Conservation (phyloP, 495 filamentous ascomycete genomes). For the Aspergillus sparsus region DNA sequence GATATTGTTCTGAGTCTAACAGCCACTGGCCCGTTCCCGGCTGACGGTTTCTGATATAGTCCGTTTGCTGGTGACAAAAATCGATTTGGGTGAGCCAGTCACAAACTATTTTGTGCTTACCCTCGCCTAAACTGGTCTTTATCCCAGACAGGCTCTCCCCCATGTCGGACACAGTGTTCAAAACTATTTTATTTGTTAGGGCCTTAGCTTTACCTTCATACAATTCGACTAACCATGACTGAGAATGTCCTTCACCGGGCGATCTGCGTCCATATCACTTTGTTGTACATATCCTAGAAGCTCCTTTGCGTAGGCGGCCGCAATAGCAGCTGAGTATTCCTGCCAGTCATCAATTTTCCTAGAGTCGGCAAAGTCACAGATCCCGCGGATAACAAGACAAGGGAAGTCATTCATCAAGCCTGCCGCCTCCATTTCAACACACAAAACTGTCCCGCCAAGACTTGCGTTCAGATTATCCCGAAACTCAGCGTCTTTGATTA, state of each 20-base stretch:
- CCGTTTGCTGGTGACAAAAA: neutral
- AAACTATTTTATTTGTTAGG: neutral
- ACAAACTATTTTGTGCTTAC: neutral
- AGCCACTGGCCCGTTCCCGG: neutral
- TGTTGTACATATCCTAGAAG: too few species aligned
- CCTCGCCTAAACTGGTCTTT: neutral
- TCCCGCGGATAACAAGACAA: conserved; percentile 29
- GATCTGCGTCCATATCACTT: too few species aligned
- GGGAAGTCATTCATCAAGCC: conserved; percentile 13
- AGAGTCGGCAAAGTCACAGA: conserved; percentile 31
- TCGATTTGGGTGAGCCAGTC: neutral
- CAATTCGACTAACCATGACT: neutral
- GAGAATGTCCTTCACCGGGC: neutral
- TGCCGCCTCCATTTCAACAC: conserved; percentile 20
- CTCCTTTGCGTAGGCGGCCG: conserved; percentile 24
- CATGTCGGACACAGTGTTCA: neutral
- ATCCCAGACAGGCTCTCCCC: neutral
- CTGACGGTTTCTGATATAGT: neutral
- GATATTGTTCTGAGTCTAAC: neutral
- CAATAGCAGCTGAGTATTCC: conserved; percentile 24
- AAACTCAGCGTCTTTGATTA: conserved; percentile 24
- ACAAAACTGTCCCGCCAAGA: conserved; percentile 10
- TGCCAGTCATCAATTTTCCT: conserved; percentile 32
- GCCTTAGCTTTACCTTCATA: neutral
- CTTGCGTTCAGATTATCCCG: conserved; percentile 5